Percentiles rank a stretch among this genome's conserved stretches.
Evolutionary conservation across 1,284 basidiomycete genomes (phyloP).

Genomic region (Ustilago shanxiensis): DNA sequence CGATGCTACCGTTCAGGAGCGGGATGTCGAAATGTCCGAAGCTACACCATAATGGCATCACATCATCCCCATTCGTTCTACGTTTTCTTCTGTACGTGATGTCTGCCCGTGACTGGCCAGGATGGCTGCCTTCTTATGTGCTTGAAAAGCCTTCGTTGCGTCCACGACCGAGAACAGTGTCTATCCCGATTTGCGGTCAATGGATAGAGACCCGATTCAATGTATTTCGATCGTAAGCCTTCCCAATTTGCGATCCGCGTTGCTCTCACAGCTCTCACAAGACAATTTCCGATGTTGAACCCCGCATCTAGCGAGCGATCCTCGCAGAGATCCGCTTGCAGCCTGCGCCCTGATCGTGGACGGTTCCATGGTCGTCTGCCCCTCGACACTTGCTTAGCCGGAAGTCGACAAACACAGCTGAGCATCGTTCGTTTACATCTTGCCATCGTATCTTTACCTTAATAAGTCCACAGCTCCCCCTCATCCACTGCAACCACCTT

Average conservation of each 20-base stretch:
- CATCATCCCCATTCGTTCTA: background rate
- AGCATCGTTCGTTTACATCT: slow-evolving; percentile 1
- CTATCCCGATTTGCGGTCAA: background rate
- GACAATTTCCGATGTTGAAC: slow-evolving; percentile 27
- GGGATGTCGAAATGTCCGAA: slow-evolving; percentile 37
- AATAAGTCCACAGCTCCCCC: background rate
- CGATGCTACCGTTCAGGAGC: slow-evolving; percentile 10
- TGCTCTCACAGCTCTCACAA: slow-evolving; percentile 21
- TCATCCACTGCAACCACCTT: background rate
- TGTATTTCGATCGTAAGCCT: slow-evolving; percentile 1
- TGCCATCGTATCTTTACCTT: slow-evolving; percentile 3
- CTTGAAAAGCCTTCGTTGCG: background rate
- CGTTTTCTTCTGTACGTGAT: background rate
- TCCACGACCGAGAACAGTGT: background rate
- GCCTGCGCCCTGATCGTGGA: slow-evolving; percentile 12
- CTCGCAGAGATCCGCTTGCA: slow-evolving; percentile 10
- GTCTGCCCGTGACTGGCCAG: no score
- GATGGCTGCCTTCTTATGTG: background rate
- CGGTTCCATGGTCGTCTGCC: slow-evolving; percentile 15
- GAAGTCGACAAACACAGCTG: background rate
- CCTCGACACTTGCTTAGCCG: slow-evolving; percentile 13
- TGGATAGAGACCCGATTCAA: background rate
- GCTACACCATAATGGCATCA: slow-evolving; percentile 3
- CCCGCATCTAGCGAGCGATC: slow-evolving; percentile 25
- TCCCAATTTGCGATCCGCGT: slow-evolving; percentile 18